Base-by-base conservation (phyloP, 352 stramenopile species). In the Pythium folliculosum region DNA sequence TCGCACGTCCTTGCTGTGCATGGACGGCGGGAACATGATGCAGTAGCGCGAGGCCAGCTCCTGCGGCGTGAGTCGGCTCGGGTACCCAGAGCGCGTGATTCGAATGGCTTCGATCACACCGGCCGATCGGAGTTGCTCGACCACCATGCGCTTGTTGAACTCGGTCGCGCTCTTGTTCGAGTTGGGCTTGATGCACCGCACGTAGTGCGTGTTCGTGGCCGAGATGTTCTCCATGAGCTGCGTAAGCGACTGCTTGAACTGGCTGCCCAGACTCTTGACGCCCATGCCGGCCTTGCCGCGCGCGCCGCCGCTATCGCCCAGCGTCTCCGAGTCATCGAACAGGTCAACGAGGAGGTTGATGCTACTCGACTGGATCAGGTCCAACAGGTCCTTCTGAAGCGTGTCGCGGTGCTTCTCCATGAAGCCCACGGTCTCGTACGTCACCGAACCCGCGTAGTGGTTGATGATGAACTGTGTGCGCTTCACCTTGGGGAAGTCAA, bases 331-430 rank as follows among this genome's bases (percentile, higher is more conserved):
- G 47, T 90, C 79, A 25, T 88, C 77, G 47, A 97, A 97, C 1
- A 97, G 76, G 52, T 86, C 76, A 2, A 86, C 77, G 12, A 96
- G 67, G 55, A 96, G 63, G 5, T 75, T 47, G 13, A 94, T 65
- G 51, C 67, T 85, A 60, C 88, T 96, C 16, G 85, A 73, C 66
- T 93, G 81, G 37, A 96, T 88, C 68, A 96, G 72, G 54, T 94
- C 84, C 63, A 98, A 89, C 54, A 99, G 76, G 60, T 99, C 96
- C 60, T 98, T 98, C 72, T 97, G 96, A 43, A 99, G 78, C 10
- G 86, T 96, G 68, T 98, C 93, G 52, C 93, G 92, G 70, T 99
- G 98, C 76, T 98, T 98, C 77, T 99, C 96, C 76, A 98, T 95
- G 76, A 99, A 99, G 21, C 93, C 94, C 5, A 92, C 83, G 8